Conservation (phyloP, 192 early-diverging fungal species). For the Backusella parvicylindrica region DNA sequence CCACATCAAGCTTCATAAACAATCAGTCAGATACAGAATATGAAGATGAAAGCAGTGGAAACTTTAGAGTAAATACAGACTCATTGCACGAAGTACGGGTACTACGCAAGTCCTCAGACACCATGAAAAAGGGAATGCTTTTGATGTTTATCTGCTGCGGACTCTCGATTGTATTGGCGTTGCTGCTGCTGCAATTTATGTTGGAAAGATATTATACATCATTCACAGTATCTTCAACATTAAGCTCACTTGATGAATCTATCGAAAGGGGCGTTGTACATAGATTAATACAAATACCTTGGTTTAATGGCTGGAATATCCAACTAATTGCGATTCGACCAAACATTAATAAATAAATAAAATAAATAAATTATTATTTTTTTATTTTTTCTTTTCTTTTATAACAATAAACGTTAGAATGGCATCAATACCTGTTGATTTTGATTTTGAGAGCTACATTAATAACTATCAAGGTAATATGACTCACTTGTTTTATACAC, state of each 20-base stretch:
- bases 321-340: slow-evolving; percentile 16
- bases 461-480: slow-evolving; percentile 18
- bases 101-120: slow-evolving; percentile 4
- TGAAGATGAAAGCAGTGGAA: not conserved
- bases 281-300: slow-evolving; percentile 13
- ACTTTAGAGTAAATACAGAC: not conserved
- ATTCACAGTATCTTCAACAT: not conserved
- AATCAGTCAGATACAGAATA: not conserved
- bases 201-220: not conserved
- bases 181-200: slow-evolving; percentile 11
- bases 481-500: not conserved
- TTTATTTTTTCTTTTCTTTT: not conserved
- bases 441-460: slow-evolving; percentile 25
- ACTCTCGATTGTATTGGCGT: slow-evolving; percentile 8
- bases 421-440: slow-evolving; percentile 6
- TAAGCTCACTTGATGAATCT: not conserved
- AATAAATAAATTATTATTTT: not conserved
- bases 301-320: slow-evolving; percentile 25
- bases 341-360: not conserved
- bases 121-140: slow-evolving; percentile 5
- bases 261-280: not conserved
- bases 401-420: not conserved
- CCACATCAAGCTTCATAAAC: not conserved
- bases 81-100: slow-evolving; percentile 4
- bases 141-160: slow-evolving; percentile 5